Percentiles rank a stretch among this genome's conserved stretches.
These are phyloP conservation scores for Neoscytalidium dimidiatum DNA, from an alignment of 2,329 filamentous ascomycete species.

Conservation along the genomic window DNA sequence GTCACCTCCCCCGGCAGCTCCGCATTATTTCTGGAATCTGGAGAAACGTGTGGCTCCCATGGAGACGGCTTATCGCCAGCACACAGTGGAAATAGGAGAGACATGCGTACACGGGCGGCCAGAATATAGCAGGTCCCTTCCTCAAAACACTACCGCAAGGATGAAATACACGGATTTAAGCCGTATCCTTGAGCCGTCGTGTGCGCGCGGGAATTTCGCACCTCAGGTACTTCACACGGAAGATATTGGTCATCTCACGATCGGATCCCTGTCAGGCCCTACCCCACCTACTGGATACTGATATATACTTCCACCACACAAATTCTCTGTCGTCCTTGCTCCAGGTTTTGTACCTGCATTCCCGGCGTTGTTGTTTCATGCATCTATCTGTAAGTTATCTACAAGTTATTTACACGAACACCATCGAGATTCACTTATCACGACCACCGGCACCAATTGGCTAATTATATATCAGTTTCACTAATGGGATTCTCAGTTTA, in stretches of 20 bases:
- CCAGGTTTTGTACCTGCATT: neutral
- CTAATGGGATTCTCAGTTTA: neutral
- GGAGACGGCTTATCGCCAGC: neutral
- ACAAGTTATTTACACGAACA: neutral
- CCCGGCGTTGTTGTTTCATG: neutral
- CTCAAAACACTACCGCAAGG: too few species aligned
- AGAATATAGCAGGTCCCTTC: too few species aligned
- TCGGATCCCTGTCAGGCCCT: neutral
- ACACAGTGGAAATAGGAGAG: neutral
- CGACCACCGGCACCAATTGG: neutral
- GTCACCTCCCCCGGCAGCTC: neutral
- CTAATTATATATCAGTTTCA: neutral
- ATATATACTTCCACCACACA: neutral
- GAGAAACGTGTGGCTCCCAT: neutral
- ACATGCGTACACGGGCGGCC: neutral
- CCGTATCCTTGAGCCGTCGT: neutral
- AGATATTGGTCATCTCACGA: slow-evolving; percentile 3
- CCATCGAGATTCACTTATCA: too few species aligned
- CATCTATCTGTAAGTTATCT: neutral
- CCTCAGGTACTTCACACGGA: neutral
- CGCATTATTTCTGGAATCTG: neutral
- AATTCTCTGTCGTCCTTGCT: neutral
- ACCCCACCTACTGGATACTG: slow-evolving; percentile 1
- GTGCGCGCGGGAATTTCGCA: too few species aligned
- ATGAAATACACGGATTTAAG: too few species aligned